Base-by-base conservation (phyloP, 164 flowering plant genomes). In the Piper betle region DNA sequence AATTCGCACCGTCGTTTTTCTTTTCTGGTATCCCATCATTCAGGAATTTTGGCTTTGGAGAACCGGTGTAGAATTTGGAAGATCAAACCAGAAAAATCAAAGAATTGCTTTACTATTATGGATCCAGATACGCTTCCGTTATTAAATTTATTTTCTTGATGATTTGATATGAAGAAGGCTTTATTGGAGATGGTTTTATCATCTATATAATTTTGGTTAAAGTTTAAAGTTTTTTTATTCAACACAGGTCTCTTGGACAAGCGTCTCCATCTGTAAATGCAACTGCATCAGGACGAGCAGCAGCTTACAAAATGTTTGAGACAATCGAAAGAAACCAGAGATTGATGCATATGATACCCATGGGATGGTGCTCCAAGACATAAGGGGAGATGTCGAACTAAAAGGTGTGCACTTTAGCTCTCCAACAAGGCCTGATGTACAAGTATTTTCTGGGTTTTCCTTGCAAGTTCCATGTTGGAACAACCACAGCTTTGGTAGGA, bases 401-500 rank as follows among this genome's bases (percentile, higher is more conserved):
- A 83, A 68, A 65, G 82, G 86, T 74, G 89, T 88, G 12, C 48
- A 75, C 62, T 88, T 88, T 71, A 77, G 74, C 38, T 88, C 86
- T 62, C 96, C 91, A 10, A 80, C 93, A 4, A 83, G 96, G 69
- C 91, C 88, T 39, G 86, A 88, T 16, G 83, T 82, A 60, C 82
- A 80, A 58, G 79, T 88, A 53, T 83, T 86, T 69, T 58, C 78
- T 2, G 87, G 88, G 2, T 83, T 88, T 59, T 77, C 84, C 17
- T 53, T 83, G 41, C 40, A 60, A 4, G 70, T 88, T n/a, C 82
- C 80, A 1, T 78, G 83, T n/a, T 59, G 87, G 96, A 15, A 68
- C 61, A 66, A 88, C 85, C 19, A 80, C 72, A 33, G 96, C 96
- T 61, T 60, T 88, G 18, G 93, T 88, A 39, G 96, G 96, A 43